Evolutionary conservation across 768 basidiomycete species (phyloP).

Genomic region (Pisolithus marmoratus): DNA sequence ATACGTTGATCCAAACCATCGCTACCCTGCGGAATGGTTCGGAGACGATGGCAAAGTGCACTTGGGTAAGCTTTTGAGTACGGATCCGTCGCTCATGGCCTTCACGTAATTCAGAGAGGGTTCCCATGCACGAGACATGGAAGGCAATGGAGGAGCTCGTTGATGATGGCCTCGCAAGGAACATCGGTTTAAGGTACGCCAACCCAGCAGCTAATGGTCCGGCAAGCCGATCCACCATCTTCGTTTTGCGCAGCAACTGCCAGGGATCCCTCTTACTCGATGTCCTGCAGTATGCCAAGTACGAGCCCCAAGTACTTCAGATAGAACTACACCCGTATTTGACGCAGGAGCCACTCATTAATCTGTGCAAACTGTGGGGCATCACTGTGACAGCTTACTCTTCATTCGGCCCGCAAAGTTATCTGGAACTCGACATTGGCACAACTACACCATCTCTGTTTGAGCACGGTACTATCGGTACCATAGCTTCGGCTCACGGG

Average conservation of each 20-base stretch:
- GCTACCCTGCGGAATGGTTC: conserved; percentile 82
- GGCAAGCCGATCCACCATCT: neutral
- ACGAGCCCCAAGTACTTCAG: conserved; percentile 52
- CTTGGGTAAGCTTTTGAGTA: conserved; percentile 40
- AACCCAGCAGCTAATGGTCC: neutral
- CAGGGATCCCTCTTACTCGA: conserved; percentile 69
- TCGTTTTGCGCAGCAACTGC: conserved; percentile 51
- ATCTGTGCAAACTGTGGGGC: conserved; percentile 37
- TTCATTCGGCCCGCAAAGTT: conserved; percentile 48
- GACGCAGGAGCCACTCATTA: conserved; percentile 42
- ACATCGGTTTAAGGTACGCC: conserved; percentile 70
- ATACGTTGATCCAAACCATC: conserved; percentile 71
- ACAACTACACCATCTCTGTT: conserved; percentile 50
- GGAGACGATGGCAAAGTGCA: conserved; percentile 67
- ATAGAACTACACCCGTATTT: conserved; percentile 57
- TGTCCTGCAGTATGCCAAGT: conserved; percentile 71
- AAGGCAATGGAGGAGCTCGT: conserved; percentile 73
- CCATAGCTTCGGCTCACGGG: conserved; percentile 42
- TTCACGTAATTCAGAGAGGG: conserved; percentile 39
- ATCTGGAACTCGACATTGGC: conserved; percentile 62
- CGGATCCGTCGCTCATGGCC: neutral
- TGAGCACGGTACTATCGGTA: conserved; percentile 37
- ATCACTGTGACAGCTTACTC: conserved; percentile 54
- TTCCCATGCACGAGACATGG: conserved; percentile 81
- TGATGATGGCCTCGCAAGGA: conserved; percentile 62